Evolutionary conservation across 2,329 filamentous ascomycete genomes (phyloP), one percentile per base, ranked within the genome.

Genomic region (Talaromyces verruculosus): DNA sequence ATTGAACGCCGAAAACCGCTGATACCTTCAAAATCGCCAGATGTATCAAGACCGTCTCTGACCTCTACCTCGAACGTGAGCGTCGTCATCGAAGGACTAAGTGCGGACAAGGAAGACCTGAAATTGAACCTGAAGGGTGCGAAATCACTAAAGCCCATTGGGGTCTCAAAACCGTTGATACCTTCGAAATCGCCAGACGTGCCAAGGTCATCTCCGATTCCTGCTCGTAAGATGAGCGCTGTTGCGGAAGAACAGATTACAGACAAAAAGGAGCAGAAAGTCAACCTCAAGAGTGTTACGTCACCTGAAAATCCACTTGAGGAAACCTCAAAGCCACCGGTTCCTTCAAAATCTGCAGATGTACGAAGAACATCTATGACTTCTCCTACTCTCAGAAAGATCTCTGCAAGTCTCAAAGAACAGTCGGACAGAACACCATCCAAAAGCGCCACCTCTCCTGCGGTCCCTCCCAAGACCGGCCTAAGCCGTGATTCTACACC

Each of bases 101-200:
- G 25, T 39, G 49, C 13, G 13, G 35, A 58, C 63, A 63, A 41
- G 41, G 60, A 49, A 10, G 22, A 45, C 15, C 37, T 7, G 1
- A 11, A 25, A 33, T 2, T 28, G 5, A 33, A 15, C 5, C 10
- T 19, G 13, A 30, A 30, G 22, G 39, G 57, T 11, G 11, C 30
- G 17, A 30, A 22, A 43, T 41, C 10, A 11, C 39, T 28, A 7
- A 37, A 47, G 7, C 8, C 60, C 49, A 35, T 66, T n/a, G 47
- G 41, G 43, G 35, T 68, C 47, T 63, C 69, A 4, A 74, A 71
- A 53, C 72, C 73, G 13, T 15, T 61, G 19, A 68, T 75, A 7
- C 68, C 72, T 41, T 68, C 65, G 22, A 76, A 75, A 65, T 74
- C 73, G 53, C 69, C 70, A n/a, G 73, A 73, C 57, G 67, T 73